phyloP scores from a whole-genome alignment of 169 alveolate species.

The Plasmodium gonderi region DNA sequence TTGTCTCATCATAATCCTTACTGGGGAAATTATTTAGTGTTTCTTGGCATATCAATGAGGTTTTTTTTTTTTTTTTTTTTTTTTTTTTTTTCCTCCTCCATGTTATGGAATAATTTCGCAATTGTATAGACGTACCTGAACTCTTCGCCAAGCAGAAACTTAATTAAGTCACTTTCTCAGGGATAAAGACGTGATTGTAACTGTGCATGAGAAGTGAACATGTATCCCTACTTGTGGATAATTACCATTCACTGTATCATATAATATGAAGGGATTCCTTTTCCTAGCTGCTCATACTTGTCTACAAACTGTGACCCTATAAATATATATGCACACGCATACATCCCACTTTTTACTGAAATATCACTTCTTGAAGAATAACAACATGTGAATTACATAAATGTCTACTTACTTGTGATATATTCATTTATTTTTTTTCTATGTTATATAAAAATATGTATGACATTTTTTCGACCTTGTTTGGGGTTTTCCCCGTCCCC shows the following conservation, averaged over 20 bases:
- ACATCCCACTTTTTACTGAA: neutral
- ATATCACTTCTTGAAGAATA: neutral
- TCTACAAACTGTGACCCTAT: neutral
- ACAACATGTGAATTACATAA: neutral
- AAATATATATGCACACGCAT: neutral
- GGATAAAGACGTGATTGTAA: neutral
- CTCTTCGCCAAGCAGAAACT: neutral
- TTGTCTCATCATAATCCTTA: neutral
- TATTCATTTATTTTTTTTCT: no score
- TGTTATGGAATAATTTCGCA: neutral
- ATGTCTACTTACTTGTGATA: no score
- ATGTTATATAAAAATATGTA: no score
- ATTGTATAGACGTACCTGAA: neutral
- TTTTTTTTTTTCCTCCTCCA: conserved; percentile 3
- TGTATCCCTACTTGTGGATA: neutral
- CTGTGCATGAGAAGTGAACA: neutral
- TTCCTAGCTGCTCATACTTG: neutral
- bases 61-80: no score
- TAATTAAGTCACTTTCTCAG: neutral
- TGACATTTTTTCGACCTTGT: no score
- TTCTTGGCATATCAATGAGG: conserved; percentile 2
- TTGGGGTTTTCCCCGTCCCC: no score
- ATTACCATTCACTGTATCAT: neutral
- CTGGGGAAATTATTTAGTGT: conserved; percentile 16
- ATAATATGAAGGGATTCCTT: neutral